Base-by-base conservation (phyloP, 805 yeast species). In the Teunomyces kruisii region DNA sequence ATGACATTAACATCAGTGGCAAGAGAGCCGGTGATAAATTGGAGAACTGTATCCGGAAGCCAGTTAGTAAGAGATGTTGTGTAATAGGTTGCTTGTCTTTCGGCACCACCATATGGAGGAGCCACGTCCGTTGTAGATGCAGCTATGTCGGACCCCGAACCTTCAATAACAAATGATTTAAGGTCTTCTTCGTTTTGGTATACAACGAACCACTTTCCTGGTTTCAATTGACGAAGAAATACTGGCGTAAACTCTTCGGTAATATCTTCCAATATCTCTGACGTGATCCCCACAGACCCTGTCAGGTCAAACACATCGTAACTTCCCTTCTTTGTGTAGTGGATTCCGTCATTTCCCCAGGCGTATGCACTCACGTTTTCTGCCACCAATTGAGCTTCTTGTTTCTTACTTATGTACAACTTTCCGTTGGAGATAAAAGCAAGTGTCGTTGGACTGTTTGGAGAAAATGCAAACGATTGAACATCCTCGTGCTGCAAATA, bases 1-100 rank as follows among this genome's bases (percentile, higher is more conserved):
- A 50, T 8, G 4, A 46, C 36, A 10, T 19, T 31, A 46, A 51
- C 44, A 27, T 51, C 96, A 2, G 86, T 73, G 0, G 94, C 79
- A 17, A 80, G 74, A 0, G 90, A 78, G 1, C 85, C 77, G 1
- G 87, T 78, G 0, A 85, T 47, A 15, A 88, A 58, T 4, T 49
- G 67, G 57, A 48, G 58, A 40, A 19, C 59, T 47, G 33, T 33
- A 3, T 48, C 53, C 4, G 57, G 49, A 5, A 73, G 59, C 76
- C 88, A 75, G 14, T 68, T 54, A 16, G 61, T 52, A 8, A 83
- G 54, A 2, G 53, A 43, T 3, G 67, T 58, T 1, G 70, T 46
- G 55, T 84, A 84, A 38, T 72, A 71, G 2, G 73, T 54, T 2
- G 79, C 73, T 32, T 59, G 58, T 53, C 89, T 39, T 19, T 37